Evolutionary conservation across 2,329 filamentous ascomycete species (phyloP), one percentile per base, ranked within the genome.

Genomic region (Aspergillus novoparasiticus): DNA sequence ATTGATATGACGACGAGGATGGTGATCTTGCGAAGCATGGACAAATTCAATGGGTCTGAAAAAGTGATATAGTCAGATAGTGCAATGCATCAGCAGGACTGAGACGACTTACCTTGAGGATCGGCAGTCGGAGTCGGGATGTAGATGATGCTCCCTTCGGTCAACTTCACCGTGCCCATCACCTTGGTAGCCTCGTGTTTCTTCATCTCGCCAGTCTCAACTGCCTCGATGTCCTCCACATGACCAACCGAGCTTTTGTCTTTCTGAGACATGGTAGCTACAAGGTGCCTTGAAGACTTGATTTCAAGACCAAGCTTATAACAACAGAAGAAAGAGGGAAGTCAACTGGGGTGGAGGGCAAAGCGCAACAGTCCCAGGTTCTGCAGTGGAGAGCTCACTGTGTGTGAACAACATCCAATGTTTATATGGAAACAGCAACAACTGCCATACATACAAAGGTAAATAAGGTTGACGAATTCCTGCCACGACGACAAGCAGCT

Each of bases 101-200:
- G 12, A 19, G 6, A 34, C 23, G 2, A 48, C 59, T 56, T 57
- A 72, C 68, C 70, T 56, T 65, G 71, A 4, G 76, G 76, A 65
- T 78, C 76, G 11, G 72, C 68, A 8, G 74, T 77, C 2, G 76
- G 74, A 10, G 73, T 72, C 1, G 76, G 75, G 30, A 78, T 76
- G 61, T 76, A 78, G 28, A 77, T 68, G 50, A 75, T 69, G 46
- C 65, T 64, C n/a, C 72, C 75, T 11, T 72, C 73, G 1, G 74
- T 75, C 43, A 78, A 65, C 45, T 68, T 69, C 12, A 73, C 70
- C 1, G 71, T 73, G 11, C 71, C 71, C 63, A 68, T 73, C 3
- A 67, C 65, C 16, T 67, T 68, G 14, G 59, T 21, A 4, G 50
- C 5, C 28, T 45, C 6, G 45, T 28, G 45, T 16, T 14, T 28